phyloP scores from a whole-genome alignment of 2,329 filamentous ascomycete genomes.

The Graphiopsis chlorocephala region DNA sequence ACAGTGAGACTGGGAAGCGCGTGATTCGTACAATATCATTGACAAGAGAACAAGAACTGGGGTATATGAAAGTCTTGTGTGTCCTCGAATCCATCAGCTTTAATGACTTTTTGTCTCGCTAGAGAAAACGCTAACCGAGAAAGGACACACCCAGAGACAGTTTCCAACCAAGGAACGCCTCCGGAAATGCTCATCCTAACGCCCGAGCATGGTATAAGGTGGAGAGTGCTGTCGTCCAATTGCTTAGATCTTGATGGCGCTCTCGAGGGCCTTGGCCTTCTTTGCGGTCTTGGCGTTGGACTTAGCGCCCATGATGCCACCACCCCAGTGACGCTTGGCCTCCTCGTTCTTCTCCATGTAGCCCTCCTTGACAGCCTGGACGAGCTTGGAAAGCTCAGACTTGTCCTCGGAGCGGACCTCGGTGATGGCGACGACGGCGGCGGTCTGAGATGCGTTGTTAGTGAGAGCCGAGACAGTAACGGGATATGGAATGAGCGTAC shows the following conservation, averaged over 20 bases:
- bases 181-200: conserved; percentile 17
- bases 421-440: conserved; percentile 90
- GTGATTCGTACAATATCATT: conserved; percentile 14
- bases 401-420: conserved; percentile 99
- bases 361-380: conserved; percentile 95
- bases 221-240: conserved; percentile 4
- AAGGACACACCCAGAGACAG: conserved; percentile 14
- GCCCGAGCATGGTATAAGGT: conserved; percentile 15
- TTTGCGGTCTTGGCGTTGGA: conserved; percentile 74
- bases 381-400: conserved; percentile 93
- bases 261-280: conserved; percentile 91
- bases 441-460: conserved; percentile 65
- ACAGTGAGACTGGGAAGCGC: not conserved
- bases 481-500: conserved; percentile 44
- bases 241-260: conserved; percentile 91
- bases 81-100: conserved; percentile 17
- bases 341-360: conserved; percentile 96
- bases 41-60: conserved; percentile 13
- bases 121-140: conserved; percentile 16
- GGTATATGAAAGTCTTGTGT: conserved; percentile 17
- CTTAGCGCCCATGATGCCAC: conserved; percentile 99
- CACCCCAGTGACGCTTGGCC: conserved; percentile 90
- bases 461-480: not conserved
- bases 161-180: conserved; percentile 16
- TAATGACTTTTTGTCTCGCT: conserved; percentile 16